These are phyloP conservation scores for Hymenoscyphus salicellus DNA, from an alignment of 2,329 filamentous ascomycete species.

Conservation along the genomic window DNA sequence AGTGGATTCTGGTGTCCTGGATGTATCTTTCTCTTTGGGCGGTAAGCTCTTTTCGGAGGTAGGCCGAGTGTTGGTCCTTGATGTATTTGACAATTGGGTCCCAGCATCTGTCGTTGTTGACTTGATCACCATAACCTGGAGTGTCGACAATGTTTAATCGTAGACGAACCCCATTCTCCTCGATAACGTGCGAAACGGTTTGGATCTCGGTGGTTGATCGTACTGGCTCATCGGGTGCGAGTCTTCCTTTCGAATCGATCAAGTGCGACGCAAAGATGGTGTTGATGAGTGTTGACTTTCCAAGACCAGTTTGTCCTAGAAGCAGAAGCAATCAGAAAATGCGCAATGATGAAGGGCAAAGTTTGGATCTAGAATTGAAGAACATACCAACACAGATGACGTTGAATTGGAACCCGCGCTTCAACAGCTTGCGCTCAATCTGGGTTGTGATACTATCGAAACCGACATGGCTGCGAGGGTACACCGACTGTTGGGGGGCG, in stretches of 20 bases:
- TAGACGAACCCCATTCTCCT: conserved; percentile 97
- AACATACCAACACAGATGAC: conserved; percentile 96
- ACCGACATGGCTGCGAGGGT: conserved; percentile 97
- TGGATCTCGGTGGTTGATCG: conserved; percentile 98
- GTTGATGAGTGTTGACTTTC: conserved; percentile 99
- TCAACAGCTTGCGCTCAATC: conserved; percentile 99
- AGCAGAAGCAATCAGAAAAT: conserved; percentile 27
- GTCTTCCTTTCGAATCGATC: conserved; percentile 96
- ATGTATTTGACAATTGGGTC: conserved; percentile 99
- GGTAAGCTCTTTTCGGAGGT: conserved; percentile 98
- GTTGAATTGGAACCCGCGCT: conserved; percentile 99
- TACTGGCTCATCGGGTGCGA: conserved; percentile 87
- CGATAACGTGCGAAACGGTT: conserved; percentile 95
- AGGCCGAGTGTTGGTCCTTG: conserved; percentile 99
- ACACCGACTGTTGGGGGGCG: conserved; percentile 46
- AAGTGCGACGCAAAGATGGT: conserved; percentile 99
- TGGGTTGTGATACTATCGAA: conserved; percentile 99
- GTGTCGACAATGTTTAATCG: conserved; percentile 99
- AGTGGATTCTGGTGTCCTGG: conserved; percentile 98
- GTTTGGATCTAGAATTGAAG: background rate
- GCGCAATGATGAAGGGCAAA: conserved; percentile 7
- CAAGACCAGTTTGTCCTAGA: conserved; percentile 92
- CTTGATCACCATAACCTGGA: conserved; percentile 94
- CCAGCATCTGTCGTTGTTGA: conserved; percentile 99
- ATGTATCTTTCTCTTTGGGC: conserved; percentile 99